Evolutionary conservation across 208 protist species (phyloP), one percentile per base, ranked within the genome.

Genomic region (Wallacemonas sp.): DNA sequence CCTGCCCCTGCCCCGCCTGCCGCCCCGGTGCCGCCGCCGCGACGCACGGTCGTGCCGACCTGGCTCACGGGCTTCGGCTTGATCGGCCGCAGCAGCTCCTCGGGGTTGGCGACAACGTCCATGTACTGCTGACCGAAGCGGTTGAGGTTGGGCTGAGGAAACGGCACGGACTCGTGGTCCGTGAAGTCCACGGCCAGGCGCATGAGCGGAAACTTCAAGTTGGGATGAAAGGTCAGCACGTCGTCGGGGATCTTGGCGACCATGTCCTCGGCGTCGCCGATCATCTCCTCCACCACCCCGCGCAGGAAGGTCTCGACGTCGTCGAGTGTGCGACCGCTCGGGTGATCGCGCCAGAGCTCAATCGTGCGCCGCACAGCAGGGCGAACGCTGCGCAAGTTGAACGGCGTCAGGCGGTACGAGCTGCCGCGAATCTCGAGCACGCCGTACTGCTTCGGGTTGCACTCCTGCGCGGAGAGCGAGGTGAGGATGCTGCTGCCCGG

Each of bases 401-500:
- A 92, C 3, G 91, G 84, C 12, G 91, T 94, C 12, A 99, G 70
- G 3, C 93, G 72, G 70, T 96, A 97, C 18, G 83, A 82, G 20
- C 82, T 82, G 23, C 80, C 81, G 0, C 88, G 78, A 10, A 97
- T 77, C 73, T 97, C 90, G 22, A 98, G 67, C 16, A 97, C 57
- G 16, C 84, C 83, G 69, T 91, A 96, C 74, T 99, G 95, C 71
- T 99, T 99, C 22, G 90, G 86, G 69, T 97, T 98, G 38, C 95
- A 86, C 74, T 99, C 98, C 52, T 94, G 93, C 31, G 87, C 87
- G 39, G 76, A 89, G 5, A 99, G 82, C 0, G 97, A 94, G 4
- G 98, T 99, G 20, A 96, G 89, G 10, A 99, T 93, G 18, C 92
- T 97, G 39, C 97, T 99, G 28, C 98, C 98, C 0, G 98, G 98